Conservation (phyloP, 2,329 filamentous ascomycete species). For the Endoconidiophora polonica region DNA sequence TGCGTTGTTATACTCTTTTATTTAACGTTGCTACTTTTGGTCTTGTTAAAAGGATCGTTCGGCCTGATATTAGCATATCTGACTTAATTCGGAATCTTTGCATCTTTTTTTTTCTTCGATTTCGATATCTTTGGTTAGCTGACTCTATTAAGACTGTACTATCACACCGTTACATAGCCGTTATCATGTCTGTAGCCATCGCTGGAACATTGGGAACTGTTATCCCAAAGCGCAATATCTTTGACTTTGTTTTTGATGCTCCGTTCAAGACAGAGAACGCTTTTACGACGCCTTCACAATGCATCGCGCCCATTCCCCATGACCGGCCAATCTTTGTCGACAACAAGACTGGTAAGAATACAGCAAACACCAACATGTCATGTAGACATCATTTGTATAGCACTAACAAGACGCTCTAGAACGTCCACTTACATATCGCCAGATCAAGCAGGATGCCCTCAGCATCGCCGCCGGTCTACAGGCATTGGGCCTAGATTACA, state of each 20-base stretch:
- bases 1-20: no score
- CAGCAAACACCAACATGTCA: background rate
- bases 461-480: conserved; percentile 22
- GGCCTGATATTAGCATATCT: no score
- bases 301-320: conserved; percentile 20
- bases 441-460: conserved; percentile 21
- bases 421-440: conserved; percentile 22
- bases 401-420: conserved; percentile 16
- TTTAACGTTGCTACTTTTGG: no score
- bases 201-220: background rate
- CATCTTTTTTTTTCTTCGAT: background rate
- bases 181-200: conserved; percentile 1
- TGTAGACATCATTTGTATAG: background rate
- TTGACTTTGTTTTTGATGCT: conserved; percentile 23
- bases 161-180: conserved; percentile 14
- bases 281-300: conserved; percentile 18
- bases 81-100: background rate
- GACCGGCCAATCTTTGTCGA: conserved; percentile 25
- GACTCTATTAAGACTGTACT: background rate
- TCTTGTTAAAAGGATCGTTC: no score
- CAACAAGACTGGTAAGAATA: conserved; percentile 22
- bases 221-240: conserved; percentile 19
- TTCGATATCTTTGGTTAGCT: background rate
- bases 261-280: conserved; percentile 21
- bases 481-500: conserved; percentile 22